Conservation (phyloP, 2,329 filamentous ascomycete species). For the Cucurbitaria berberidis region DNA sequence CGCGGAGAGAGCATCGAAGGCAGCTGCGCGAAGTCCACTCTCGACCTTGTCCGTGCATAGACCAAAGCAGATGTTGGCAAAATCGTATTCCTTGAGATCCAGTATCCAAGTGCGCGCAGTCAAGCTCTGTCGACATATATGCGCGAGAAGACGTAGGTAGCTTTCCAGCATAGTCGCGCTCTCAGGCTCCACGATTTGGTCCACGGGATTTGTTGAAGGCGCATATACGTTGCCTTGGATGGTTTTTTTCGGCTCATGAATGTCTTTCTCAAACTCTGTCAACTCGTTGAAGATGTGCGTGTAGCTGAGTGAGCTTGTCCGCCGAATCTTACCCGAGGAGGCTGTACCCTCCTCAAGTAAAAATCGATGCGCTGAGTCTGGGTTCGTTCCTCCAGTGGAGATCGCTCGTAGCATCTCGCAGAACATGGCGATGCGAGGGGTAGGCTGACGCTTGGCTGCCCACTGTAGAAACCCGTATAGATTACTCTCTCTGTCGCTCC, state of each 20-base stretch:
- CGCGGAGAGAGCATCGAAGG: conserved; percentile 78
- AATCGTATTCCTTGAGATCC: conserved; percentile 67
- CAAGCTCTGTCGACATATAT: conserved; percentile 77
- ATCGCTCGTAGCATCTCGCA: conserved; percentile 95
- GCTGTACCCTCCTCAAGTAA: conserved; percentile 78
- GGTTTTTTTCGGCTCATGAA: conserved; percentile 72
- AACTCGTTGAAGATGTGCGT: conserved; percentile 90
- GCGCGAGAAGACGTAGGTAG: conserved; percentile 85
- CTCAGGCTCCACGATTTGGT: conserved; percentile 81
- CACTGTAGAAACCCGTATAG: conserved; percentile 94
- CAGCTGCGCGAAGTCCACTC: conserved; percentile 78
- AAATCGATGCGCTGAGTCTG: conserved; percentile 85
- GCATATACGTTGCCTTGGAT: conserved; percentile 64
- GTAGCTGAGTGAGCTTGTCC: conserved; percentile 88
- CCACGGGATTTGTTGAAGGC: conserved; percentile 43
- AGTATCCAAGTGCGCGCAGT: conserved; percentile 76
- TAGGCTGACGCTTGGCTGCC: conserved; percentile 94
- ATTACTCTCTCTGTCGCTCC: conserved; percentile 90
- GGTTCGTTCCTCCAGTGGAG: conserved; percentile 80
- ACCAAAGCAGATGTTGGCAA: conserved; percentile 77
- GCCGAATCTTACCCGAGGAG: conserved; percentile 77
- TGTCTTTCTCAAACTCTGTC: conserved; percentile 78
- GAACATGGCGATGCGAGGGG: conserved; percentile 93
- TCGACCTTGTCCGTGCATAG: conserved; percentile 79
- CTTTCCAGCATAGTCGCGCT: conserved; percentile 96